Evolutionary conservation across 2,329 filamentous ascomycete species (phyloP).

Genomic region (Sporothrix pallida): DNA sequence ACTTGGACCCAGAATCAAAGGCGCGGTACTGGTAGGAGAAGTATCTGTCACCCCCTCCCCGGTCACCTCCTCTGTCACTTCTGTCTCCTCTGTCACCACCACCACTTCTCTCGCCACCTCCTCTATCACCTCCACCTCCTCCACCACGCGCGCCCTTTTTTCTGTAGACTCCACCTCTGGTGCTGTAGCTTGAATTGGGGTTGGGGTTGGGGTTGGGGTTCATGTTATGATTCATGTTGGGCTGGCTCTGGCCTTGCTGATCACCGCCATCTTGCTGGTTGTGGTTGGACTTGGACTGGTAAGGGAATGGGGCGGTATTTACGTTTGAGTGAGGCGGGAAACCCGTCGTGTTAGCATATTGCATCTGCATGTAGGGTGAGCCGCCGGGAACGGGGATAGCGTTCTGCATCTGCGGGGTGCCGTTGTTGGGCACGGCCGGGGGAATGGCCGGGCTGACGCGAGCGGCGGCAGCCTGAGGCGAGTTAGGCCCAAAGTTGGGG

Average conservation of each 20-base stretch:
- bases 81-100: conserved; percentile 3
- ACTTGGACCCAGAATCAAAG: conserved; percentile 46
- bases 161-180: conserved; percentile 48
- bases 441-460: conserved; percentile 69
- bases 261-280: conserved; percentile 35
- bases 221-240: conserved; percentile 41
- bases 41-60: conserved; percentile 29
- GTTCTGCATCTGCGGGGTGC: conserved; percentile 71
- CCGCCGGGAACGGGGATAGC: conserved; percentile 58
- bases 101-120: conserved; percentile 13
- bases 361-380: conserved; percentile 49
- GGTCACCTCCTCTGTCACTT: neutral
- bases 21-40: conserved; percentile 50
- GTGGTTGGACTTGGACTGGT: neutral
- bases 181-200: conserved; percentile 34
- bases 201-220: too few species aligned
- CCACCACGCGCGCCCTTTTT: conserved; percentile 56
- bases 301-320: conserved; percentile 35
- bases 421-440: conserved; percentile 63
- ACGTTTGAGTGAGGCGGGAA: conserved; percentile 37
- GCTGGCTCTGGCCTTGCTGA: conserved; percentile 39
- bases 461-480: conserved; percentile 61
- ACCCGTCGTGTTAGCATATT: conserved; percentile 31
- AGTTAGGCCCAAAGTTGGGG: conserved; percentile 56
- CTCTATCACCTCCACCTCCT: conserved; percentile 36